Conservation (phyloP, 176 grass and related monocot genomes). For the Eleusine coracana region DNA sequence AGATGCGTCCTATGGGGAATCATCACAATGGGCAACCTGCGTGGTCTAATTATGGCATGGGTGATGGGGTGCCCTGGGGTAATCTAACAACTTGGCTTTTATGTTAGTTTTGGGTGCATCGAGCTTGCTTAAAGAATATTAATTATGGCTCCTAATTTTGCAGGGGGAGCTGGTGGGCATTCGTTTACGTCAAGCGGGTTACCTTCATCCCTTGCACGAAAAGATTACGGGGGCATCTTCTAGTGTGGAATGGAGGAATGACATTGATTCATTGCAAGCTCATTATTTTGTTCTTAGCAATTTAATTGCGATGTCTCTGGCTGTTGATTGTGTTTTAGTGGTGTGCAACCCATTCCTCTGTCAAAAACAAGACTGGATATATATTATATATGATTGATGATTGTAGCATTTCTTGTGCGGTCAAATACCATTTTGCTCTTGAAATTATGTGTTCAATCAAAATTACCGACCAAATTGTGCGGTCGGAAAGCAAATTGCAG, state of each 20-base stretch:
- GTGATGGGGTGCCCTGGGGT: slow-evolving; percentile 74
- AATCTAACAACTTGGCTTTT: slow-evolving; percentile 9
- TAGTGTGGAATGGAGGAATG: slow-evolving; percentile 32
- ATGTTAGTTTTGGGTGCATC: neutral
- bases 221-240: slow-evolving; percentile 67
- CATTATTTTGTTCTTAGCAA: slow-evolving; percentile 46
- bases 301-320: slow-evolving; percentile 35
- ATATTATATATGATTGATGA: slow-evolving; percentile 35
- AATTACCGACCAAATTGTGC: neutral
- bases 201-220: slow-evolving; percentile 52
- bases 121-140: neutral
- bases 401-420: slow-evolving; percentile 30
- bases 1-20: slow-evolving; percentile 44
- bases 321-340: slow-evolving; percentile 29
- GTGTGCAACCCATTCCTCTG: slow-evolving; percentile 36
- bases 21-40: slow-evolving; percentile 60
- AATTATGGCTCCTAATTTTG: slow-evolving; percentile 2
- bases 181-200: slow-evolving; percentile 48
- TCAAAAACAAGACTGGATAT: slow-evolving; percentile 25
- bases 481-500: too few species aligned
- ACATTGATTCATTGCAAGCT: slow-evolving; percentile 57
- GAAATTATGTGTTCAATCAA: neutral
- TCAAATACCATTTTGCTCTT: neutral
- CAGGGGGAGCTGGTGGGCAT: slow-evolving; percentile 55
- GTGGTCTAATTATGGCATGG: slow-evolving; percentile 54